Evolutionary conservation across 1,284 basidiomycete species (phyloP).

Genomic region (Vanrija pseudolonga): DNA sequence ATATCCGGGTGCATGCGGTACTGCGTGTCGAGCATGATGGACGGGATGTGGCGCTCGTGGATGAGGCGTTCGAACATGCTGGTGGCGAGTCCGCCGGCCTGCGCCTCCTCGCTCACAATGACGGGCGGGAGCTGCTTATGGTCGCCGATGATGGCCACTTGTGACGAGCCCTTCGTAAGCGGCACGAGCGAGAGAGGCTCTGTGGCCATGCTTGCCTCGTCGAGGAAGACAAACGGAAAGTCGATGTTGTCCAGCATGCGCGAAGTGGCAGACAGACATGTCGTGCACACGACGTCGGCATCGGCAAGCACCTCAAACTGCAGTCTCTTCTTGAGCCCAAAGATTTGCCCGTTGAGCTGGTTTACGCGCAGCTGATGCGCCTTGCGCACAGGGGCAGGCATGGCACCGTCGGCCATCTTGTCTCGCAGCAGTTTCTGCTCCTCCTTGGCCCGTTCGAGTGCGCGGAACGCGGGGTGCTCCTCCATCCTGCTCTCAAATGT

Average conservation of each 20-base stretch:
- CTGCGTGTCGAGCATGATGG: constrained; percentile 84
- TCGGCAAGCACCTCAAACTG: constrained; percentile 57
- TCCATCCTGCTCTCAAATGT: constrained; percentile 68
- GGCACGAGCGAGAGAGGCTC: constrained; percentile 83
- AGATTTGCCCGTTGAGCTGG: constrained; percentile 27
- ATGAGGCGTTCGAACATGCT: constrained; percentile 87
- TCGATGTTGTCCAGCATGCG: constrained; percentile 57
- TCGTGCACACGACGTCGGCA: constrained; percentile 80
- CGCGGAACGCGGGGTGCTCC: constrained; percentile 57
- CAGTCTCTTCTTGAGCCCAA: constrained; percentile 25
- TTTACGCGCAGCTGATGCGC: constrained; percentile 53
- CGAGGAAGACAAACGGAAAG: constrained; percentile 88
- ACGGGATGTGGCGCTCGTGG: constrained; percentile 67
- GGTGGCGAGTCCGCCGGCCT: constrained; percentile 65
- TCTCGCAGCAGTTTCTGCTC: constrained; percentile 55
- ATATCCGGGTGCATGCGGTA: constrained; percentile 93
- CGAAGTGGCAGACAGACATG: constrained; percentile 69
- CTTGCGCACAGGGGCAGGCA: constrained; percentile 26
- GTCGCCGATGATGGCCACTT: constrained; percentile 86
- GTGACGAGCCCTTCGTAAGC: constrained; percentile 79
- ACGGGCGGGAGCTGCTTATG: constrained; percentile 95
- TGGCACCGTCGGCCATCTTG: constrained; percentile 47
- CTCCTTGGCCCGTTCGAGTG: constrained; percentile 55
- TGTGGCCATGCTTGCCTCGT: constrained; percentile 94
- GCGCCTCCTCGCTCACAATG: constrained; percentile 68